A percentile compares a stretch with the other conserved stretches of the same genome.
Conservation (phyloP, 805 yeast genomes). For the Starmerella lactis-condensi region DNA sequence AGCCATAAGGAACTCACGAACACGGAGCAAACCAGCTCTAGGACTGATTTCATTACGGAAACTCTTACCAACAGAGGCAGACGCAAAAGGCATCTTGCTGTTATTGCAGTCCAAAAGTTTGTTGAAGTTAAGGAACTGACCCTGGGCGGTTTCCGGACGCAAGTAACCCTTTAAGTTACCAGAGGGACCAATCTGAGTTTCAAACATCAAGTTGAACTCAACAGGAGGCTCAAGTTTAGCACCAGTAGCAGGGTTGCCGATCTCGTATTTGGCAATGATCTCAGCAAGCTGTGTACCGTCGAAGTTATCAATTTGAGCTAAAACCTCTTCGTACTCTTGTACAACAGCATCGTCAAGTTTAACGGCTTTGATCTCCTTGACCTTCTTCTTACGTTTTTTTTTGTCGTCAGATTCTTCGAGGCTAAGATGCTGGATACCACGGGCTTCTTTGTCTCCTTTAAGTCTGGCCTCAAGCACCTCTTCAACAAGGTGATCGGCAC, state of each 20-base stretch:
- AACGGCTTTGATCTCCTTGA: conserved; percentile 77
- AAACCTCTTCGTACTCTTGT: conserved; percentile 62
- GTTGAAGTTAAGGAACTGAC: conserved; percentile 90
- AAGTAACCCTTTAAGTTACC: conserved; percentile 88
- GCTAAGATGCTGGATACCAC: conserved; percentile 53
- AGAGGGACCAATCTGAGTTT: conserved; percentile 97
- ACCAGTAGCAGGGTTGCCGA: conserved; percentile 81
- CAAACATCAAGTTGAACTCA: conserved; percentile 97
- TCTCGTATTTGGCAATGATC: conserved; percentile 61
- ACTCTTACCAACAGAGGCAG: conserved; percentile 95
- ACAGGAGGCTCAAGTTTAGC: conserved; percentile 73
- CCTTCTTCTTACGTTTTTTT: conserved; percentile 77
- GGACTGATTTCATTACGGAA: conserved; percentile 98
- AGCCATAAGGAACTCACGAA: conserved; percentile 97
- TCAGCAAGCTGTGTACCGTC: conserved; percentile 87
- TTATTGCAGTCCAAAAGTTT: conserved; percentile 89
- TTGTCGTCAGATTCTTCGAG: conserved; percentile 65
- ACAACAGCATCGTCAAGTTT: conserved; percentile 69
- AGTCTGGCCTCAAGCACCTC: conserved; percentile 91
- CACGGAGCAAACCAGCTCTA: conserved; percentile 91
- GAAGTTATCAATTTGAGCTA: conserved; percentile 84
- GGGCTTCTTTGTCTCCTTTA: conserved; percentile 92
- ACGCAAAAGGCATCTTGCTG: conserved; percentile 96
- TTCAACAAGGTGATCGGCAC: conserved; percentile 96
- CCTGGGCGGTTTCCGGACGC: conserved; percentile 99